Conservation (phyloP, 805 yeast genomes). For the Lipomyces kockii region DNA sequence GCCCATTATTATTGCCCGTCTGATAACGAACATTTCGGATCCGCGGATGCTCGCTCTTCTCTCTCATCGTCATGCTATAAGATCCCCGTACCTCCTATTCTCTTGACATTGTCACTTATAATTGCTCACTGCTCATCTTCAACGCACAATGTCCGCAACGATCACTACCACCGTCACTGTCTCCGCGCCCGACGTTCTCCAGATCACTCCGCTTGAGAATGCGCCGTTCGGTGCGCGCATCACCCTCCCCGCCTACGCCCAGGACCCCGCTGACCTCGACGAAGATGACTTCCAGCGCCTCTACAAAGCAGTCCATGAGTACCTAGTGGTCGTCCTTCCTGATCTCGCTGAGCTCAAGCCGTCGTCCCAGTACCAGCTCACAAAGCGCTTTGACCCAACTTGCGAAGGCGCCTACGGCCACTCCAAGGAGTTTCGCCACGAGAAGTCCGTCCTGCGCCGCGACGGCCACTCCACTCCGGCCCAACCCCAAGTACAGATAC, state of each 20-base stretch:
- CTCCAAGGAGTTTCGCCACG: constrained; percentile 73
- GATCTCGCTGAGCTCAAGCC: constrained; percentile 71
- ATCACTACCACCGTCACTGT: constrained; percentile 23
- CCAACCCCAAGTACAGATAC: constrained; percentile 88
- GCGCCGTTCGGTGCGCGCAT: constrained; percentile 73
- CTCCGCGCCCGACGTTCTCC: constrained; percentile 22
- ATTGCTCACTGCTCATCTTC: background rate
- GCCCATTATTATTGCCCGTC: background rate
- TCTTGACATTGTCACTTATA: background rate
- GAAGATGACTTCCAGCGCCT: constrained; percentile 68
- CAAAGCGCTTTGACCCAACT: constrained; percentile 79
- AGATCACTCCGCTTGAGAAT: constrained; percentile 54
- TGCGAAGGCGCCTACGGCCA: constrained; percentile 78
- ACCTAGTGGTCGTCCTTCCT: constrained; percentile 78
- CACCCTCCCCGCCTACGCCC: constrained; percentile 66
- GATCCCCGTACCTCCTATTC: background rate
- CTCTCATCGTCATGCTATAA: background rate
- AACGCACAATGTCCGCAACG: constrained; percentile 27
- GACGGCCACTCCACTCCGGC: constrained; percentile 80
- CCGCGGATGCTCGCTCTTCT: background rate
- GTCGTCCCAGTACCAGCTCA: constrained; percentile 72
- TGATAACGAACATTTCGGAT: background rate
- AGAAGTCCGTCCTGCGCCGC: constrained; percentile 69
- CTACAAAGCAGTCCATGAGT: constrained; percentile 65
- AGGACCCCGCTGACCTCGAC: constrained; percentile 71